Evolutionary conservation across 148 eudicot species (phyloP), one percentile per base, ranked within the genome.

Genomic region (Simmondsia chinensis): DNA sequence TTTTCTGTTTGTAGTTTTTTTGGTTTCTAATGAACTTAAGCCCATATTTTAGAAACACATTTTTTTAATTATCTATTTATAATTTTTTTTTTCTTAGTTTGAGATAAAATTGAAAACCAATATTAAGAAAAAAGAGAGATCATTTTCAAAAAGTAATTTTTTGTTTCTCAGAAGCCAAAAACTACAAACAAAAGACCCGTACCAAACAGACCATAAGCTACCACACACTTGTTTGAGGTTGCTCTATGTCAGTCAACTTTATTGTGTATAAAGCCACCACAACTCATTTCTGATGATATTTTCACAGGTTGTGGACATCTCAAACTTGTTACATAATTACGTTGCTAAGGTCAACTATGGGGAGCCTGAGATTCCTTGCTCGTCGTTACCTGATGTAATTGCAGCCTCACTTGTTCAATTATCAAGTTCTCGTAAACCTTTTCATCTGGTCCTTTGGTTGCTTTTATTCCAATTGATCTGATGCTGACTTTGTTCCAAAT

Each of bases 301-400:
- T 39, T 34, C 26, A n/a, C 49, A 88, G 97, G 77, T 82, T 51
- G n/a, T 65, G 59, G 88, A 89, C 60, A 42, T 89, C 49, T 81
- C 97, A 30, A 85, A 74, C 39, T 39, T 67, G 69, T 21, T 89
- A 48, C 67, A 64, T 33, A 50, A 14, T 39, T 78, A 73, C 64
- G 53, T 66, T 41, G 48, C 53, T 39, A 73, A 68, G 63, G 54
- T 48, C 55, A 58, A 61, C 53, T 85, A 71, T 47, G 57, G 59
- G 63, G 94, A 79, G 52, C 37, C 40, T 20, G 65, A 60, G 14
- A 45, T 40, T 65, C n/a, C 30, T 41, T 63, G 60, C 23, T 20
- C 56, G 9, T 51, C 32, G 31, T 12, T 20, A 17, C 36, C 36
- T 25, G 65, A 64, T 48, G 96, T 82, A 71, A 41, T n/a, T n/a